These are phyloP conservation scores for Leccinum disarticulatum DNA, from an alignment of 768 basidiomycete species.

Conservation along the genomic window DNA sequence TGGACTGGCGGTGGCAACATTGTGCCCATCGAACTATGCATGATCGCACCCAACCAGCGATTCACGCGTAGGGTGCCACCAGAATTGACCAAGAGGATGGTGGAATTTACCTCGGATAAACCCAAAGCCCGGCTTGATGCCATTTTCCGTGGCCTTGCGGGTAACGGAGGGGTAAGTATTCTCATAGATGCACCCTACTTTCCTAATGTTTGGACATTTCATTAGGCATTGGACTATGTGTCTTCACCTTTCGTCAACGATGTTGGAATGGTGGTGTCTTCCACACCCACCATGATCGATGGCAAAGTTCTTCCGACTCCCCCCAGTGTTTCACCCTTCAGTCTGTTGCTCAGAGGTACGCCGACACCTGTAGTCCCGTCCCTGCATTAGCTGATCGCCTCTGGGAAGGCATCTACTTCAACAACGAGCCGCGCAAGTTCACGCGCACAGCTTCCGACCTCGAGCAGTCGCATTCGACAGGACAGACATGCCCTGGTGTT, in stretches of 20 bases:
- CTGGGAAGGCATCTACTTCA: too few species aligned
- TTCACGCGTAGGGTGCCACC: conserved; percentile 46
- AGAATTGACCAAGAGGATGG: conserved; percentile 37
- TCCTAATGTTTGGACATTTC: conserved; percentile 1
- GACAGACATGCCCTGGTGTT: too few species aligned
- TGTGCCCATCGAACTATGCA: conserved; percentile 57
- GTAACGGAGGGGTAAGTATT: conserved; percentile 21
- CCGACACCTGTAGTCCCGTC: too few species aligned
- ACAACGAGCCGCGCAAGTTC: too few species aligned
- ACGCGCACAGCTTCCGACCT: too few species aligned
- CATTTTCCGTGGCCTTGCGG: conserved; percentile 36
- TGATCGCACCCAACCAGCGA: conserved; percentile 46
- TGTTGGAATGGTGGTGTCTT: too few species aligned
- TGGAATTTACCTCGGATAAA: conserved; percentile 48
- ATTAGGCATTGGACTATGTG: conserved; percentile 36
- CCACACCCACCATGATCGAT: conserved; percentile 35
- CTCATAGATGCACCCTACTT: not conserved
- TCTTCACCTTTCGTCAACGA: conserved; percentile 44
- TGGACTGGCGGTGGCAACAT: too few species aligned
- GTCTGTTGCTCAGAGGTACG: too few species aligned
- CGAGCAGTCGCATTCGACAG: too few species aligned
- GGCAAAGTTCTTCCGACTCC: conserved; percentile 40
- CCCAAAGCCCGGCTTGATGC: conserved; percentile 42
- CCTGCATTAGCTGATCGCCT: too few species aligned
- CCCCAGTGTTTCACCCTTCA: too few species aligned